Conservation (phyloP, 768 basidiomycete genomes). For the Tricholoma terreum region DNA sequence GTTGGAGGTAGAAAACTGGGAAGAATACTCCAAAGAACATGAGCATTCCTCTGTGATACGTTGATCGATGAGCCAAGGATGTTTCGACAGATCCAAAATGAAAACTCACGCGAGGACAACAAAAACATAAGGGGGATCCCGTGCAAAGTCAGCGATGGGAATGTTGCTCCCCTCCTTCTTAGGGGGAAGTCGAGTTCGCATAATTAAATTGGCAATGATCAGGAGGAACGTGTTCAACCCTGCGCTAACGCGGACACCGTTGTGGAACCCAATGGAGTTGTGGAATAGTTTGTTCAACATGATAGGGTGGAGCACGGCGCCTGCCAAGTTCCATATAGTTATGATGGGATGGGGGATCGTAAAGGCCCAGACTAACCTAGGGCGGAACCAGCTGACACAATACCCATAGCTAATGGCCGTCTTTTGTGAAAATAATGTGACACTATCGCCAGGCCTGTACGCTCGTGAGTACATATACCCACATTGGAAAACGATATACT, state of each 20-base stretch:
- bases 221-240: not conserved
- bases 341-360: not conserved
- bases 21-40: constrained; percentile 27
- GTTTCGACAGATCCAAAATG: not conserved
- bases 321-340: constrained; percentile 48
- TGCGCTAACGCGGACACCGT: constrained; percentile 3
- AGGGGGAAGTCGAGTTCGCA: constrained; percentile 14
- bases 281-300: constrained; percentile 56
- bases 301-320: constrained; percentile 60
- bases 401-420: constrained; percentile 32
- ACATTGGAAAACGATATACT: not conserved
- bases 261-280: constrained; percentile 25
- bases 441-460: constrained; percentile 21
- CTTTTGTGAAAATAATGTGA: constrained; percentile 37
- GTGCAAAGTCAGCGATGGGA: constrained; percentile 31
- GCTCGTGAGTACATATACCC: not conserved
- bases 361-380: constrained; percentile 6
- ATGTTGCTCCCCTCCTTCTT: constrained; percentile 20
- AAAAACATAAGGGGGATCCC: constrained; percentile 43
- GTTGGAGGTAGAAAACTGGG: constrained; percentile 40
- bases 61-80: not conserved
- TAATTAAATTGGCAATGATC: not conserved
- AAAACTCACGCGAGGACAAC: constrained; percentile 34
- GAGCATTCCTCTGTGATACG: constrained; percentile 4
- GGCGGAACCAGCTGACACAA: constrained; percentile 27